These are phyloP conservation scores for Aspergillus sp. DNA, from an alignment of 2,329 filamentous ascomycete species.

Conservation along the genomic window DNA sequence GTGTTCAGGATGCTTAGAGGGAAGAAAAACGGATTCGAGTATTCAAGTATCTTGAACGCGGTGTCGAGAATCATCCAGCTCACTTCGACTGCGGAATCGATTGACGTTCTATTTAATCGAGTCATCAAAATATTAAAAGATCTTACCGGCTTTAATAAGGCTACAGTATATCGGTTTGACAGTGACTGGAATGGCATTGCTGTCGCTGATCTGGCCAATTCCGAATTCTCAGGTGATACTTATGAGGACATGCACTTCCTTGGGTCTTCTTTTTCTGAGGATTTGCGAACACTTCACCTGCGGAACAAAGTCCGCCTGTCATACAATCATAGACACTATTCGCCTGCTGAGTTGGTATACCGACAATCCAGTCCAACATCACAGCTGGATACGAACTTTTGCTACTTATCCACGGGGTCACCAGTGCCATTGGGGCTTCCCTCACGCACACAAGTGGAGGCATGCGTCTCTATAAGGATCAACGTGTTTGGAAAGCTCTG, in stretches of 20 bases:
- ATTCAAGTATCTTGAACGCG: conserved; percentile 70
- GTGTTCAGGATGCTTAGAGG: not conserved
- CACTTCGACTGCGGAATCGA: conserved; percentile 59
- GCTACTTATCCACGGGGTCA: conserved; percentile 69
- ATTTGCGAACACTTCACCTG: conserved; percentile 74
- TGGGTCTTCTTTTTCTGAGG: conserved; percentile 74
- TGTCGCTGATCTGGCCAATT: conserved; percentile 74
- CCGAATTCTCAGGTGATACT: conserved; percentile 63
- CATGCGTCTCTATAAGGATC: conserved; percentile 86
- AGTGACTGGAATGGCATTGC: conserved; percentile 72
- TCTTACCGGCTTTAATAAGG: conserved; percentile 74
- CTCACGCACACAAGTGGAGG: conserved; percentile 70
- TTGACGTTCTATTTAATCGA: conserved; percentile 68
- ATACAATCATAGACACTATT: conserved; percentile 63
- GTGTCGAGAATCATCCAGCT: conserved; percentile 85
- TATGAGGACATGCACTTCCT: conserved; percentile 80
- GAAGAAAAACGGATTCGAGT: not conserved
- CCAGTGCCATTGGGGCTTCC: conserved; percentile 76
- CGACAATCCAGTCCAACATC: conserved; percentile 61
- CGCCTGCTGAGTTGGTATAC: conserved; percentile 70
- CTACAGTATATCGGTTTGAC: conserved; percentile 89
- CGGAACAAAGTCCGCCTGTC: conserved; percentile 76
- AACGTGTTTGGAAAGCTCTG: conserved; percentile 77
- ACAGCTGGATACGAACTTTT: conserved; percentile 71
- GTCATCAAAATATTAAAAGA: conserved; percentile 76